phyloP scores from a whole-genome alignment of 345 rosid genomes.

The Euphorbia tirucalli region DNA sequence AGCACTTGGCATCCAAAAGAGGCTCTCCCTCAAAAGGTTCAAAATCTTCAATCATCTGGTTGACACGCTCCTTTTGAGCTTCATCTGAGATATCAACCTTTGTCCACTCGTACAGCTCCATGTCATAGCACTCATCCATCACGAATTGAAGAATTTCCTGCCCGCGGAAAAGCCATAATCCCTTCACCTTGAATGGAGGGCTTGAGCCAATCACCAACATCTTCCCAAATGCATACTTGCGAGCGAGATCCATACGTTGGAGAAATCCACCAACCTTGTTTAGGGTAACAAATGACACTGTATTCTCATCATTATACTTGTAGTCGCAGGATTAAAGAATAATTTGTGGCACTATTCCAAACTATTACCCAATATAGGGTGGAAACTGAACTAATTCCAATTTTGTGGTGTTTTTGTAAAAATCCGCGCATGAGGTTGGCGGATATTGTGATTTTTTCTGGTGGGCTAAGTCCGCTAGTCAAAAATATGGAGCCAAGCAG shows the following conservation, averaged over 20 bases:
- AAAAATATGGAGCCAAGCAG: too few species aligned
- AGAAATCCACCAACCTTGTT: conserved; percentile 97
- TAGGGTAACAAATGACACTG: conserved; percentile 77
- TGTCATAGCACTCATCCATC: conserved; percentile 92
- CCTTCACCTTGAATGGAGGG: conserved; percentile 91
- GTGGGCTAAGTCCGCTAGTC: too few species aligned
- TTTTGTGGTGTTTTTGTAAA: too few species aligned
- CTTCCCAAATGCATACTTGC: conserved; percentile 95
- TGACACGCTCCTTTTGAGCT: conserved; percentile 87
- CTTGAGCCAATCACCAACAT: conserved; percentile 79
- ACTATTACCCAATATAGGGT: too few species aligned
- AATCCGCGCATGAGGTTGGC: too few species aligned
- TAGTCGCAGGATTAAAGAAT: too few species aligned
- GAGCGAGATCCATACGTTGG: conserved; percentile 92
- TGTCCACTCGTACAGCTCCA: conserved; percentile 94
- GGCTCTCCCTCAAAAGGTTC: conserved; percentile 96
- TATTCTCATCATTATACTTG: conserved; percentile 96
- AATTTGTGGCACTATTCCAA: too few species aligned
- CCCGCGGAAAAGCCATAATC: conserved; percentile 97
- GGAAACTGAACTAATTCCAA: too few species aligned
- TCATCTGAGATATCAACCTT: conserved; percentile 82
- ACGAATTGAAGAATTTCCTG: conserved; percentile 75
- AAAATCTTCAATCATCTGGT: conserved; percentile 85
- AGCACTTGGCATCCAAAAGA: conserved; percentile 98
- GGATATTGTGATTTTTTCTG: too few species aligned